phyloP scores from a whole-genome alignment of 495 filamentous ascomycete species.

The Penicillium subrubescens region DNA sequence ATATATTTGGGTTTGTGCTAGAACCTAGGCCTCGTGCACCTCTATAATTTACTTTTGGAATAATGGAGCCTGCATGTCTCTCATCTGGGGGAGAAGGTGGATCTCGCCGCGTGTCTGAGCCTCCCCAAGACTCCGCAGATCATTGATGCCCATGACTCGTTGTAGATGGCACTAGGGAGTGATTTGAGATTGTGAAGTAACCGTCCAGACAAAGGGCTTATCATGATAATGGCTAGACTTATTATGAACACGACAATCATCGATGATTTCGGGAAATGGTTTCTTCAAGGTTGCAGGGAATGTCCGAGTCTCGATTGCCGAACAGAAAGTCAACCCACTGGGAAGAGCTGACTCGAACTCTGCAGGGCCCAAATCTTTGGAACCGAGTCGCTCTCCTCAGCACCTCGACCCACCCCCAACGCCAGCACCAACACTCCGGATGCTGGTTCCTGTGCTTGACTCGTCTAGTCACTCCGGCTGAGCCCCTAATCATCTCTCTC shows the following conservation, averaged over 20 bases:
- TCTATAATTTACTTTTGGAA: slow-evolving; percentile 6
- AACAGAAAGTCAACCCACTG: not conserved
- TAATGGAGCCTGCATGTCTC: slow-evolving; percentile 11
- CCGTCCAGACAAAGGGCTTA: not conserved
- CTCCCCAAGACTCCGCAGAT: slow-evolving; percentile 10
- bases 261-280: not conserved
- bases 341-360: not conserved
- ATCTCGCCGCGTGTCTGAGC: slow-evolving; percentile 9
- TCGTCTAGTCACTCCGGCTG: not conserved
- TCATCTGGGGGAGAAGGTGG: slow-evolving; percentile 7
- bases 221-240: not conserved
- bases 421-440: not conserved
- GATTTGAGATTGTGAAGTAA: not conserved
- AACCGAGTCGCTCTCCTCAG: slow-evolving; percentile 1
- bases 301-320: not conserved
- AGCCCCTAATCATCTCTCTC: slow-evolving; percentile 1
- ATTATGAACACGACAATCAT: not conserved
- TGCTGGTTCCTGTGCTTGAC: slow-evolving; percentile 8
- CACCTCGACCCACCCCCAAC: slow-evolving; percentile 12
- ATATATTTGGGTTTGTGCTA: not conserved
- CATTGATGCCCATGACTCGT: slow-evolving; percentile 8
- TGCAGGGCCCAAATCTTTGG: not conserved
- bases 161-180: not conserved
- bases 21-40: not conserved
- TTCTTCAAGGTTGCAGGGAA: slow-evolving; percentile 1